Conservation (phyloP, 106 monocot genomes). For the Iris macrosiphon region DNA sequence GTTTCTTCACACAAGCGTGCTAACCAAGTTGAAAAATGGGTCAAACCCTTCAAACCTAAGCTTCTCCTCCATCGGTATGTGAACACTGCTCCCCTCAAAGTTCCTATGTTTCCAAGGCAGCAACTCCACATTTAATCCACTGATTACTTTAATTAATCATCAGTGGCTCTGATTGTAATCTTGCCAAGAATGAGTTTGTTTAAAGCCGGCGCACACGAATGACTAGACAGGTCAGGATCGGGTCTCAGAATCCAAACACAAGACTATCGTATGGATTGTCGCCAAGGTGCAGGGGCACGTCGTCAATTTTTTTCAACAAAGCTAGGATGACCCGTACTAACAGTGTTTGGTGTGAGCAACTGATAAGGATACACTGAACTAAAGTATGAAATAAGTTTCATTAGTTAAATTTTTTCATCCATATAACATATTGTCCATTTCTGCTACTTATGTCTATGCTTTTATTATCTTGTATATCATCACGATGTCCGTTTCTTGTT, state of each 20-base stretch:
- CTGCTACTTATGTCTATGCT: neutral
- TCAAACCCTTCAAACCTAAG: conserved; percentile 18
- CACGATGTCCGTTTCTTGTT: no score
- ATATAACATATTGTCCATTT: neutral
- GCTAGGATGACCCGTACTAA: neutral
- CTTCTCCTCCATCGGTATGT: conserved; percentile 11
- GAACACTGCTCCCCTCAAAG: conserved; percentile 5
- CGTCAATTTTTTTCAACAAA: neutral
- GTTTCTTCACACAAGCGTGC: conserved; percentile 13
- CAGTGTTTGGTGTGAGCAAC: no score
- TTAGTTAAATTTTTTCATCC: no score
- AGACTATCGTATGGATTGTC: neutral
- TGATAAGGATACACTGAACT: no score
- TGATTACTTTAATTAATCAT: conserved; percentile 14
- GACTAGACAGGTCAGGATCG: conserved; percentile 2
- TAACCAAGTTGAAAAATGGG: conserved; percentile 13
- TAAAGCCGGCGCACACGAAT: neutral
- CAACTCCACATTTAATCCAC: neutral
- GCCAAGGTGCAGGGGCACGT: neutral
- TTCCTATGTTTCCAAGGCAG: conserved; percentile 12
- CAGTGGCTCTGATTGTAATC: neutral
- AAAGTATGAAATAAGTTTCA: no score
- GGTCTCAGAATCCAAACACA: neutral
- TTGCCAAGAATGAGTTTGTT: neutral
- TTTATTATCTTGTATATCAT: neutral